Evolutionary conservation across 1,284 basidiomycete genomes (phyloP).

Genomic region (Polyporus tsugae): DNA sequence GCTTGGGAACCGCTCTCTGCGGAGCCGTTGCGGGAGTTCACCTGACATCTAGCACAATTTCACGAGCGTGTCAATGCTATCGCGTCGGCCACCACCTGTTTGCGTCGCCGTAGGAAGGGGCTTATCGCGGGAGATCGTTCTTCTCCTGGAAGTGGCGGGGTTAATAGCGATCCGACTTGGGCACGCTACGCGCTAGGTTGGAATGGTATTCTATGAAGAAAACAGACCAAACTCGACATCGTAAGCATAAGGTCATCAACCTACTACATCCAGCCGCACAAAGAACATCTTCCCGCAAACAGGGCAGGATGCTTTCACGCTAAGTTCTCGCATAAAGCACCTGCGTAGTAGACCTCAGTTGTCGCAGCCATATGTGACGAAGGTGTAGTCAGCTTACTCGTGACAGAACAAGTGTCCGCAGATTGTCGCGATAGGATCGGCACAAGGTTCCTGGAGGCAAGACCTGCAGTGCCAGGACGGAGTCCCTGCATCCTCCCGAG

Average conservation of each 20-base stretch:
- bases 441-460: conserved; percentile 14
- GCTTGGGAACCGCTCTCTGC: neutral
- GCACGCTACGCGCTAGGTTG: neutral
- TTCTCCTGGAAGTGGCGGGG: no score
- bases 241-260: neutral
- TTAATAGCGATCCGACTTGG: neutral
- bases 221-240: neutral
- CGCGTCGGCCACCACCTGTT: neutral
- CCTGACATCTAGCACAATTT: neutral
- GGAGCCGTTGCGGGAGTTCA: neutral
- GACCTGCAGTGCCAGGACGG: conserved; percentile 15
- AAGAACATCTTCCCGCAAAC: neutral
- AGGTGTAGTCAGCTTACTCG: conserved; percentile 2
- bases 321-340: conserved; percentile 4
- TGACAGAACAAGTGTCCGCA: conserved; percentile 26
- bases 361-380: no score
- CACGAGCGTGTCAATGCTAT: neutral
- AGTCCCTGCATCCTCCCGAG: neutral
- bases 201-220: neutral
- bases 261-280: neutral
- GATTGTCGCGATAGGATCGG: conserved; percentile 12
- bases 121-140: no score
- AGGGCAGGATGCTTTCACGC: neutral
- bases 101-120: neutral
- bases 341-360: neutral